A percentile compares a stretch with the other conserved stretches of the same genome.
Conservation (phyloP, 441 rosid genomes). For the Adansonia gregorii region DNA sequence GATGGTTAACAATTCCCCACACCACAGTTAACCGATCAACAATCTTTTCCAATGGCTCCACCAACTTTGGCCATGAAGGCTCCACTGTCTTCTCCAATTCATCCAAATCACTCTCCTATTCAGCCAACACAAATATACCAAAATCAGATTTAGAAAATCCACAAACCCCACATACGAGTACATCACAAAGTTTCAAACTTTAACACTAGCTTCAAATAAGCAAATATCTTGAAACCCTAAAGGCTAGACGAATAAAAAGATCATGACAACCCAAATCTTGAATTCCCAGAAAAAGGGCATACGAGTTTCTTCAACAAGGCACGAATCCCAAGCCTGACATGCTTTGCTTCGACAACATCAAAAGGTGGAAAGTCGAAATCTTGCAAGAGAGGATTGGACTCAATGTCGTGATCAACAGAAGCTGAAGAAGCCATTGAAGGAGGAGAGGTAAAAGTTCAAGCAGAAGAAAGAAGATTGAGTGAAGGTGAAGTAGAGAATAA, state of each 20-base stretch:
- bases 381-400: slow-evolving; percentile 66
- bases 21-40: slow-evolving; percentile 61
- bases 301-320: slow-evolving; percentile 67
- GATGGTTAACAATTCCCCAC: slow-evolving; percentile 83
- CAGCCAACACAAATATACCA: slow-evolving; percentile 14
- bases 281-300: slow-evolving; percentile 24
- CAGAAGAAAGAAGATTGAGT: slow-evolving; percentile 31
- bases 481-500: slow-evolving; percentile 47
- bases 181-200: background rate
- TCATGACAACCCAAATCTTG: background rate
- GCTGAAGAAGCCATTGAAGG: slow-evolving; percentile 44
- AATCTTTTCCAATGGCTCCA: slow-evolving; percentile 84
- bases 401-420: slow-evolving; percentile 26
- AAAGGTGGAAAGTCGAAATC: slow-evolving; percentile 82
- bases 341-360: slow-evolving; percentile 55
- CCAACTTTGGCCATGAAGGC: slow-evolving; percentile 82
- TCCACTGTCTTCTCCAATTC: slow-evolving; percentile 74
- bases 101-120: slow-evolving; percentile 75
- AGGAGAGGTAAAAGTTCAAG: slow-evolving; percentile 44
- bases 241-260: background rate
- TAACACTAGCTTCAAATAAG: background rate
- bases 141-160: slow-evolving; percentile 18
- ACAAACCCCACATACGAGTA: slow-evolving; percentile 15
- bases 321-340: slow-evolving; percentile 81
- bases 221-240: background rate